Evolutionary conservation across 1,139 yeast genomes (phyloP).

Genomic region (Debaryomycetaceae sp.): DNA sequence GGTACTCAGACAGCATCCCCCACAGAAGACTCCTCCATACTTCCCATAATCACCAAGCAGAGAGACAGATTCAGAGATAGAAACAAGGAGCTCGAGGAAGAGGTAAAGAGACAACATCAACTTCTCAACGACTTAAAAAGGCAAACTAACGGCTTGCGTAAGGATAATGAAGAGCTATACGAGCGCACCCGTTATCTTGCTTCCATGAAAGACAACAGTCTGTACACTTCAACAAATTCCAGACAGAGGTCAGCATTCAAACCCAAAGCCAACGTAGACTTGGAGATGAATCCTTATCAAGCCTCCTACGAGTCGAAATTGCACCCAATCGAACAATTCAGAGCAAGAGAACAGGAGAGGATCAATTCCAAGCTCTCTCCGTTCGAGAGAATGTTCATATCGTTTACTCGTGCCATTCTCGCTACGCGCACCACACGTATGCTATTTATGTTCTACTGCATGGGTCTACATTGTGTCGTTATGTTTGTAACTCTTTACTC

Average conservation of each 20-base stretch:
- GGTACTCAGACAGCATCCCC: constrained; percentile 21
- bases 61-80: constrained; percentile 86
- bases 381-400: constrained; percentile 72
- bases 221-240: constrained; percentile 10
- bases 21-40: constrained; percentile 48
- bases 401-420: constrained; percentile 68
- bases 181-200: constrained; percentile 80
- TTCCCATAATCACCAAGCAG: constrained; percentile 91
- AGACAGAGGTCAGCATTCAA: constrained; percentile 17
- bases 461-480: constrained; percentile 71
- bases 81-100: constrained; percentile 81
- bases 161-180: constrained; percentile 75
- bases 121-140: constrained; percentile 59
- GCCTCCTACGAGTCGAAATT: constrained; percentile 71
- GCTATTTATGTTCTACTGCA: constrained; percentile 70
- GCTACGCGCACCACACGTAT: constrained; percentile 73
- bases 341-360: constrained; percentile 74
- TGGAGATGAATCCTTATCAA: constrained; percentile 57
- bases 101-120: constrained; percentile 56
- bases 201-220: constrained; percentile 32
- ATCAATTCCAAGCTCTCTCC: constrained; percentile 73
- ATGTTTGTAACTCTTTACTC: constrained; percentile 62
- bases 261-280: constrained; percentile 44
- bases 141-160: constrained; percentile 61
- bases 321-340: constrained; percentile 82